Percentiles rank a stretch among this genome's conserved stretches.
These are phyloP conservation scores for Xylaria cubensis DNA, from an alignment of 495 filamentous ascomycete species.

Conservation along the genomic window DNA sequence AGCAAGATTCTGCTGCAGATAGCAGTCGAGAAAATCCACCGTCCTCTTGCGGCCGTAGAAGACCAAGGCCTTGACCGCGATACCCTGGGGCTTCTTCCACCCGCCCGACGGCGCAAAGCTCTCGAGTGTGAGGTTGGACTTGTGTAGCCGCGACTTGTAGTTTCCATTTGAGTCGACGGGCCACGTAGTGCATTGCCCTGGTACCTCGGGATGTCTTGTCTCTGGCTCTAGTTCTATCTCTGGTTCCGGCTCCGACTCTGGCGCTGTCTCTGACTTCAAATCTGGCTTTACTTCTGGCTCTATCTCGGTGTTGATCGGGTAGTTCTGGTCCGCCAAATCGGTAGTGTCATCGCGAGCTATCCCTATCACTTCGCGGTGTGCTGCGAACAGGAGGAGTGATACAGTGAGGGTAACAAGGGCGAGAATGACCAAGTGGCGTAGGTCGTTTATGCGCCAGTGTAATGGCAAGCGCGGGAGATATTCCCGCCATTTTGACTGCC, in stretches of 20 bases:
- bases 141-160: constrained; percentile 15
- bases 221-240: neutral
- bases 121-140: constrained; percentile 28
- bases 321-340: neutral
- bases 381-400: constrained; percentile 33
- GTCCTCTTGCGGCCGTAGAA: constrained; percentile 55
- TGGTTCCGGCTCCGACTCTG: no score
- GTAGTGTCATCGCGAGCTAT: neutral
- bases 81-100: constrained; percentile 49
- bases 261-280: no score
- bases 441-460: constrained; percentile 28
- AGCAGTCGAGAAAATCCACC: constrained; percentile 60
- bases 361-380: constrained; percentile 24
- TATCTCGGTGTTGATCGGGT: neutral
- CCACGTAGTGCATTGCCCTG: constrained; percentile 41
- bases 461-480: neutral
- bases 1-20: constrained; percentile 60
- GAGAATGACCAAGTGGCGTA: constrained; percentile 29
- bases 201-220: neutral
- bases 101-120: constrained; percentile 36
- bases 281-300: neutral
- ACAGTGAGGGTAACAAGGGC: constrained; percentile 28
- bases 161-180: constrained; percentile 31
- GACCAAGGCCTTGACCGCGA: constrained; percentile 58
- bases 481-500: constrained; percentile 11